Evolutionary conservation across 2,329 filamentous ascomycete genomes (phyloP), one percentile per base, ranked within the genome.

Genomic region (Chrysosporium queenslandicum): DNA sequence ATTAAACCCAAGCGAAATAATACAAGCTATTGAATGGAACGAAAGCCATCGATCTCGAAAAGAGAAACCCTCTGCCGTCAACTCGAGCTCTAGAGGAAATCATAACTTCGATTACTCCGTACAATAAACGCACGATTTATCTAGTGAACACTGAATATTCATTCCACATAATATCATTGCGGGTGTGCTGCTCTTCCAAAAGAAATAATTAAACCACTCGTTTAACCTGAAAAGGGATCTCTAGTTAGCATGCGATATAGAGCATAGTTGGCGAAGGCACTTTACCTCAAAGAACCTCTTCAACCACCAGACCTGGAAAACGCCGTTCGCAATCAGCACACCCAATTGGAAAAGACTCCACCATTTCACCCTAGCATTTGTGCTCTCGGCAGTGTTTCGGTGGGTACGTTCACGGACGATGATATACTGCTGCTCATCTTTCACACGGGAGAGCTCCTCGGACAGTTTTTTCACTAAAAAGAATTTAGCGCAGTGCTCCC

Each of bases 261-360:
- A 47, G 14, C 32, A 14, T 6, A 34, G 9, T 16, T 2, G 7
- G 11, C 20, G 47, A n/a, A 34, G 21, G 29, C 20, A 71, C 58
- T 67, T 20, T 49, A 83, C 82, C 82, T 96, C 90, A 67, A 96
- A 96, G 79, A 98, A 98, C 66, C 92, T 82, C 75, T 94, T 92
- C 68, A 98, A 73, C 90, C 92, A 98, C 91, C 92, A 98, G 59
- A 98, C 91, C 76, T 98, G 92, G 77, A 98, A 98, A 60, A 96
- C 76, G 56, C 89, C 92, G 76, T 97, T 88, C 63, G 86, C 89
- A 59, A 94, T 77, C 58, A 98, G 80, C 47, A 97, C 83, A 53
- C 82, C 79, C 59, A 98, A 82, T 72, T 98, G 90, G 72, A 97
- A 97, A 63, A 97, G 80, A 71, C 92, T 96, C 92, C 92, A 98